These are phyloP conservation scores for Dioscorea dumetorum DNA, from an alignment of 106 monocot genomes.

Conservation along the genomic window DNA sequence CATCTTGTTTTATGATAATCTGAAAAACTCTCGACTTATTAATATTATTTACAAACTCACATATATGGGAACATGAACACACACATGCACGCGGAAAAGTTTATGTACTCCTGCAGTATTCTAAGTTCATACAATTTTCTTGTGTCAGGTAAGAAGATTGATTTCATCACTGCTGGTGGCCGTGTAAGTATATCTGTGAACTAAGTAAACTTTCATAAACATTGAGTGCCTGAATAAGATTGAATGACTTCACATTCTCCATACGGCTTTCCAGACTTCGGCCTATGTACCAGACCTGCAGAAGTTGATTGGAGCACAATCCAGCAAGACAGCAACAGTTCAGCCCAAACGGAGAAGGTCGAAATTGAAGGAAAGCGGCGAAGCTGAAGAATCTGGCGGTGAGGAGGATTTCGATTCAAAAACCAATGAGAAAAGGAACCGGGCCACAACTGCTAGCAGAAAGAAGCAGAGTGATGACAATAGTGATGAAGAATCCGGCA, in stretches of 20 bases:
- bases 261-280: constrained; percentile 42
- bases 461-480: neutral
- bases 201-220: neutral
- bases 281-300: constrained; percentile 86
- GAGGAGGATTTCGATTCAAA: constrained; percentile 11
- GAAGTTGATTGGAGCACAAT: constrained; percentile 36
- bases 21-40: too few species aligned
- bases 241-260: too few species aligned
- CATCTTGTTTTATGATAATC: too few species aligned
- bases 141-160: constrained; percentile 73
- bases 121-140: neutral
- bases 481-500: constrained; percentile 11
- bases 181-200: constrained; percentile 40
- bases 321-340: constrained; percentile 1
- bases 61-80: neutral
- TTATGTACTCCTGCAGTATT: neutral
- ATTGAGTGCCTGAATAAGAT: too few species aligned
- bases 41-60: neutral
- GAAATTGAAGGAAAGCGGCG: constrained; percentile 6
- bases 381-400: constrained; percentile 8
- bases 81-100: neutral
- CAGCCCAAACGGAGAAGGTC: constrained; percentile 21
- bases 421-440: constrained; percentile 7
- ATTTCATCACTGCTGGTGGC: constrained; percentile 80
- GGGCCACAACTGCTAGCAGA: neutral